Conservation (phyloP, 2,329 filamentous ascomycete genomes). For the Penicillium capsulatum region DNA sequence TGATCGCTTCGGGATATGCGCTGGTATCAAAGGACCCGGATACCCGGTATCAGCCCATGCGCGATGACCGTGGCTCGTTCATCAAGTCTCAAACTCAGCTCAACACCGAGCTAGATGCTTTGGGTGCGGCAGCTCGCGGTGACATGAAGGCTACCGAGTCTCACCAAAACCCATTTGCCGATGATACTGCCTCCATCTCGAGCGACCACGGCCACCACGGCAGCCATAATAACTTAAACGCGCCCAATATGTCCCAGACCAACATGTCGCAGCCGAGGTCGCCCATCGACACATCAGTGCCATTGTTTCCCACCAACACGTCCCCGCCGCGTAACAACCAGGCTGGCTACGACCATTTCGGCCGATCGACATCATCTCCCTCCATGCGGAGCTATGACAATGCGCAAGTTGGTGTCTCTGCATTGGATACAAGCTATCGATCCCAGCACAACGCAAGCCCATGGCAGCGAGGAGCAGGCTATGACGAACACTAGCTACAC, state of each 20-base stretch:
- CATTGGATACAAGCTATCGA: conserved; percentile 33
- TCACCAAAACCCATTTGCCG: conserved; percentile 60
- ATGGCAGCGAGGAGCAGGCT: conserved; percentile 63
- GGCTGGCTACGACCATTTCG: conserved; percentile 33
- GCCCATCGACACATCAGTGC: conserved; percentile 46
- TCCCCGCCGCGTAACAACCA: conserved; percentile 39
- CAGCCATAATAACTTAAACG: conserved; percentile 44
- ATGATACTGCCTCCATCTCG: conserved; percentile 66
- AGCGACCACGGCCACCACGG: conserved; percentile 47
- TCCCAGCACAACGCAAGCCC: conserved; percentile 55
- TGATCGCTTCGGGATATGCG: conserved; percentile 71
- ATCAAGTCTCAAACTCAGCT: conserved; percentile 92
- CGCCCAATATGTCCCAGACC: conserved; percentile 25
- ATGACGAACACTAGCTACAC: conserved; percentile 49
- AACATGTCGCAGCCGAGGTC: conserved; percentile 45
- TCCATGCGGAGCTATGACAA: conserved; percentile 31
- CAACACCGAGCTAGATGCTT: conserved; percentile 80
- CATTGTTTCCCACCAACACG: conserved; percentile 45
- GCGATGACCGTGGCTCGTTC: conserved; percentile 90
- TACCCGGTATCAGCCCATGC: conserved; percentile 92
- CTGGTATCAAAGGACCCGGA: conserved; percentile 92
- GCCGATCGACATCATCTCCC: conserved; percentile 32
- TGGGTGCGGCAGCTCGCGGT: conserved; percentile 82
- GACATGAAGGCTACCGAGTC: conserved; percentile 60
- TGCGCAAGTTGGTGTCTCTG: conserved; percentile 33